Conservation (phyloP, 164 flowering plant genomes). For the Aristolochia fimbriata region DNA sequence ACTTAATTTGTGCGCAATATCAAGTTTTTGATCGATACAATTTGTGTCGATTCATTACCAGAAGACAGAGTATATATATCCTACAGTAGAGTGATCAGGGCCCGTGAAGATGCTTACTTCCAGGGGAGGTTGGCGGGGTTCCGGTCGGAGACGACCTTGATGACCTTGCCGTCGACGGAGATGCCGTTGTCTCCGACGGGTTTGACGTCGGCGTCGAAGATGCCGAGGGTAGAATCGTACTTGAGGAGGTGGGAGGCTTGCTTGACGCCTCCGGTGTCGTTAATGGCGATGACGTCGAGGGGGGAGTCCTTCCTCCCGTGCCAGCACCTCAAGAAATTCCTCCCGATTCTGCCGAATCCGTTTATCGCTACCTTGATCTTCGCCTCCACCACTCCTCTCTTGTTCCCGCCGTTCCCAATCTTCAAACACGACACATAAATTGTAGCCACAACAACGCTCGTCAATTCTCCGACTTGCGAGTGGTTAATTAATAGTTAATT, state of each 20-base stretch:
- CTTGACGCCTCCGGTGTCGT: constrained; percentile 95
- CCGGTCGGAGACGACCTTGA: constrained; percentile 77
- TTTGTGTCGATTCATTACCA: too few species aligned
- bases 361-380: constrained; percentile 96
- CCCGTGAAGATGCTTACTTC: constrained; percentile 40
- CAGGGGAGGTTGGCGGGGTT: constrained; percentile 86
- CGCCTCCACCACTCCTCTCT: constrained; percentile 54
- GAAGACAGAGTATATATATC: too few species aligned
- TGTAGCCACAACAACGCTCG: too few species aligned
- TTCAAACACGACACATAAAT: constrained; percentile 3
- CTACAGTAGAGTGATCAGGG: too few species aligned
- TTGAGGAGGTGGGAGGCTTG: constrained; percentile 99
- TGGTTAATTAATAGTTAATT: too few species aligned
- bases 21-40: too few species aligned
- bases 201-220: constrained; percentile 91
- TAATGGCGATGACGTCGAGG: constrained; percentile 79
- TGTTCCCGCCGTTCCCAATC: constrained; percentile 23
- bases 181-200: constrained; percentile 54
- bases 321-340: constrained; percentile 99
- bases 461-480: too few species aligned
- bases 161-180: constrained; percentile 88
- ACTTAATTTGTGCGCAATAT: too few species aligned
- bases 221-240: constrained; percentile 96
- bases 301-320: constrained; percentile 95
- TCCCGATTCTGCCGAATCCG: constrained; percentile 93